Evolutionary conservation across 306 rosid genomes (phyloP).

Genomic region (Fragaria vesca): DNA sequence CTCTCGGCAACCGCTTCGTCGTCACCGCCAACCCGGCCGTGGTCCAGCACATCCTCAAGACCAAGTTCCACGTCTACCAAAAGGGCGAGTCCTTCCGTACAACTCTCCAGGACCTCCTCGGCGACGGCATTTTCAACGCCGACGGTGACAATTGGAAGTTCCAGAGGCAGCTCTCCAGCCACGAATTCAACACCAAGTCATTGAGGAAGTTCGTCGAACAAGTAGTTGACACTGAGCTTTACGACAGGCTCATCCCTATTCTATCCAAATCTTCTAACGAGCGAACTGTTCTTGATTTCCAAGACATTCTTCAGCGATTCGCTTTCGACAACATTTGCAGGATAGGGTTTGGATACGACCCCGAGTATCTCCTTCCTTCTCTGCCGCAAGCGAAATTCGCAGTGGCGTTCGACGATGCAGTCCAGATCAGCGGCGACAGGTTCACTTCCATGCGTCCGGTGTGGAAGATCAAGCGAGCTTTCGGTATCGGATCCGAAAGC

Average conservation of each 20-base stretch:
- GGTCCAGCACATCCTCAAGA: conserved; percentile 68
- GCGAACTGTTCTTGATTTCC: conserved; percentile 32
- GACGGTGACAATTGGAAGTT: conserved; percentile 60
- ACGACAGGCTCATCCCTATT: conserved; percentile 51
- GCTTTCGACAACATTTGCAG: conserved; percentile 65
- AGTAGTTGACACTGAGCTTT: conserved; percentile 58
- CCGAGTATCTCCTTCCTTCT: conserved; percentile 52
- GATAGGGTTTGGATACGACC: conserved; percentile 71
- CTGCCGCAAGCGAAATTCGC: conserved; percentile 47
- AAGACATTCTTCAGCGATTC: conserved; percentile 70
- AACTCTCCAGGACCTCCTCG: conserved; percentile 51
- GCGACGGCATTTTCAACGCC: conserved; percentile 59
- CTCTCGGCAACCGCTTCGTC: conserved; percentile 36
- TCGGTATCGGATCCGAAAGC: conserved; percentile 47
- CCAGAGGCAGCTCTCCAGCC: conserved; percentile 68
- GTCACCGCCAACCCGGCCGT: conserved; percentile 62
- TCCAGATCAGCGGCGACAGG: conserved; percentile 40
- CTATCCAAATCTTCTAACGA: conserved; percentile 9
- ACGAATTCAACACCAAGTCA: conserved; percentile 50
- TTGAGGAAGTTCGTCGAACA: conserved; percentile 50
- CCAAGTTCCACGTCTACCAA: conserved; percentile 47
- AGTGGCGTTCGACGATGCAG: conserved; percentile 47
- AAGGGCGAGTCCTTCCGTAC: conserved; percentile 36
- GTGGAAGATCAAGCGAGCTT: conserved; percentile 44
- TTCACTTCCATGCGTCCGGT: conserved; percentile 7